These are phyloP conservation scores for Pseudotsuga menziesii DNA, from an alignment of 75 land plant genomes.

Conservation along the genomic window DNA sequence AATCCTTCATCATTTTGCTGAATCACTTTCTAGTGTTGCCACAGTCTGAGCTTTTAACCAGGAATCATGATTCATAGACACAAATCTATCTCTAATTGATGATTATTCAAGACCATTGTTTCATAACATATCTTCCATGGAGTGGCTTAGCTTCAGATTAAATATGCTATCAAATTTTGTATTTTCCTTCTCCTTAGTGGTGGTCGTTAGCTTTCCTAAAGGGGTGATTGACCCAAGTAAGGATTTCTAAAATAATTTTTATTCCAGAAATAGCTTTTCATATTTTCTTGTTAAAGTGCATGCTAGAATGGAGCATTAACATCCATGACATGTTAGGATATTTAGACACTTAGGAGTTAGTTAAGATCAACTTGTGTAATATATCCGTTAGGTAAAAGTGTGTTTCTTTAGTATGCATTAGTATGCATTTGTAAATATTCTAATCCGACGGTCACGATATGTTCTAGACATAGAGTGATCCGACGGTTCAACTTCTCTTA, in stretches of 20 bases:
- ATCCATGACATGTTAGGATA: too few relatives aligned
- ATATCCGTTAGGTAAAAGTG: too few relatives aligned
- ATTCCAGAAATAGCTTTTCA: too few relatives aligned
- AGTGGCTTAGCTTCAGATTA: slow-evolving; percentile 85
- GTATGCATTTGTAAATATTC: too few relatives aligned
- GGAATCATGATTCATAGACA: slow-evolving; percentile 44
- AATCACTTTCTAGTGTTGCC: slow-evolving; percentile 72
- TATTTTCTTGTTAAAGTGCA: too few relatives aligned
- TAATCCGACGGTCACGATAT: too few relatives aligned
- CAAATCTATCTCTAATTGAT: slow-evolving; percentile 51
- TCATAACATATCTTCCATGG: slow-evolving; percentile 72
- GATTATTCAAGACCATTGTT: slow-evolving; percentile 75
- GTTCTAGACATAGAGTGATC: too few relatives aligned
- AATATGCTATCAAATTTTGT: slow-evolving; percentile 75
- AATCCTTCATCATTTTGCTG: slow-evolving; percentile 87
- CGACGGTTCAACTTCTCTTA: too few relatives aligned
- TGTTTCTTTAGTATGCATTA: too few relatives aligned
- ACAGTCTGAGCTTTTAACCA: slow-evolving; percentile 80
- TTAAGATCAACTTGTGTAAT: too few relatives aligned
- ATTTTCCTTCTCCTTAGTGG: slow-evolving; percentile 68
- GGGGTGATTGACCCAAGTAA: slow-evolving; percentile 72
- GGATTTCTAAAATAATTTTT: slow-evolving; percentile 17
- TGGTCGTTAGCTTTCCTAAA: slow-evolving; percentile 74
- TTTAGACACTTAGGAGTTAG: too few relatives aligned
- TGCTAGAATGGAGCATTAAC: too few relatives aligned